phyloP scores from a whole-genome alignment of 2,329 filamentous ascomycete genomes.

The Claviceps digitariae region DNA sequence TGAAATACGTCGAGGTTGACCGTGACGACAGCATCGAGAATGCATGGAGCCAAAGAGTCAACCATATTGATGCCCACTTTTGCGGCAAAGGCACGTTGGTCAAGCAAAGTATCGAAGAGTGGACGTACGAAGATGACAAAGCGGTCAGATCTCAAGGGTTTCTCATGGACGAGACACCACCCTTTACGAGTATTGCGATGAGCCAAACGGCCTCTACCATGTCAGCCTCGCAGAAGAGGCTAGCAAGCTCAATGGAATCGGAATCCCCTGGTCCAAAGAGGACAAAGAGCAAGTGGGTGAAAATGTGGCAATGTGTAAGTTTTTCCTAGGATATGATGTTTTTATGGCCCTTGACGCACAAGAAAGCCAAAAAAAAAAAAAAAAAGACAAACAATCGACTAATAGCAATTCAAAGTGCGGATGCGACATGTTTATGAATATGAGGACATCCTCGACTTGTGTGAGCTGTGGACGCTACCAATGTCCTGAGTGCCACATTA shows the following conservation, averaged over 20 bases:
- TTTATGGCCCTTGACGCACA: too few relatives aligned
- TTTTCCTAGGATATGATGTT: neutral
- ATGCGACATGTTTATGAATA: neutral
- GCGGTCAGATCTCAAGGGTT: too few relatives aligned
- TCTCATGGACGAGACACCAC: conserved; percentile 7
- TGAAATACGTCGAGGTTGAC: conserved; percentile 37
- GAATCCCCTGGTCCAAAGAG: neutral
- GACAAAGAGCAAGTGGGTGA: neutral
- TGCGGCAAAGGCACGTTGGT: conserved; percentile 31
- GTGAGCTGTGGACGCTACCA: neutral
- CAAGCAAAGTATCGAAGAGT: conserved; percentile 38
- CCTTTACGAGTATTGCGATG: neutral
- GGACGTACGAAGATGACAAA: conserved; percentile 27
- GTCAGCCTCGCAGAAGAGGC: neutral
- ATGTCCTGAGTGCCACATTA: neutral
- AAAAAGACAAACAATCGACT: too few relatives aligned
- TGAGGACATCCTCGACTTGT: neutral
- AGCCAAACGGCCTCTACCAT: neutral
- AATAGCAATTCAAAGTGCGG: neutral
- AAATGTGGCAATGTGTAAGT: conserved; percentile 6
- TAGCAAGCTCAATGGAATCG: neutral
- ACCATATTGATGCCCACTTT: conserved; percentile 68
- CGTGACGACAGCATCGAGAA: conserved; percentile 24
- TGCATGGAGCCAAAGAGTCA: conserved; percentile 41
- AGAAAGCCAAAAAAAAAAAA: too few relatives aligned